Percentiles rank a stretch among this genome's conserved stretches.
phyloP scores from a whole-genome alignment of 176 grass and related monocot genomes.

The Carex pumila region DNA sequence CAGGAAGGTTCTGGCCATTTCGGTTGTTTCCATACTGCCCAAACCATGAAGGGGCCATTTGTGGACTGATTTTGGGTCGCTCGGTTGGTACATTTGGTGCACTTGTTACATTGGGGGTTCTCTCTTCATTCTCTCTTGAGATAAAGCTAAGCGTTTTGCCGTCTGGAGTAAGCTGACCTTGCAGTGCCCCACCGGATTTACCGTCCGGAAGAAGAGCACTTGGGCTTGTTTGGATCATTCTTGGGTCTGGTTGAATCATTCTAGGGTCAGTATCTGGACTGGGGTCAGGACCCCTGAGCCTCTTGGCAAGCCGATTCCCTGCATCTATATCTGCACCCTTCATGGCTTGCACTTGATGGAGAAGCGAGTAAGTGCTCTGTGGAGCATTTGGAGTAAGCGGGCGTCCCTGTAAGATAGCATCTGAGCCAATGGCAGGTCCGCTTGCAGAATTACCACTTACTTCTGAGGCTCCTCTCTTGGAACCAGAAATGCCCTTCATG shows the following conservation, averaged over 20 bases:
- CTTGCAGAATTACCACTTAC: slow-evolving; percentile 37
- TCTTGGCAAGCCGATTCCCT: slow-evolving; percentile 48
- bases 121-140: slow-evolving; percentile 57
- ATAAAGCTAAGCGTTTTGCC: slow-evolving; percentile 72
- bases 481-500: slow-evolving; percentile 25
- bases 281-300: slow-evolving; percentile 41
- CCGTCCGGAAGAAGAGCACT: slow-evolving; percentile 37
- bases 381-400: slow-evolving; percentile 50
- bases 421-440: slow-evolving; percentile 4
- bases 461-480: slow-evolving; percentile 36
- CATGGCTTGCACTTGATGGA: slow-evolving; percentile 81
- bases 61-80: slow-evolving; percentile 59
- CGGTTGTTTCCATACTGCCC: slow-evolving; percentile 53
- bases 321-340: slow-evolving; percentile 50
- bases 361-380: slow-evolving; percentile 61
- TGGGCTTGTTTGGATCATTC: slow-evolving; percentile 40
- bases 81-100: slow-evolving; percentile 43
- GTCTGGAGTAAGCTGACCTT: slow-evolving; percentile 45
- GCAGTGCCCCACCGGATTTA: slow-evolving; percentile 32
- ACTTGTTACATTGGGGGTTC: slow-evolving; percentile 25
- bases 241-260: slow-evolving; percentile 48
- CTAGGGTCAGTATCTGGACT: slow-evolving; percentile 52
- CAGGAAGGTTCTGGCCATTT: slow-evolving; percentile 52
- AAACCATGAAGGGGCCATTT: slow-evolving; percentile 91
- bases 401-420: slow-evolving; percentile 51